Conservation (phyloP, 2,329 filamentous ascomycete genomes). For the Venturia carpophila region DNA sequence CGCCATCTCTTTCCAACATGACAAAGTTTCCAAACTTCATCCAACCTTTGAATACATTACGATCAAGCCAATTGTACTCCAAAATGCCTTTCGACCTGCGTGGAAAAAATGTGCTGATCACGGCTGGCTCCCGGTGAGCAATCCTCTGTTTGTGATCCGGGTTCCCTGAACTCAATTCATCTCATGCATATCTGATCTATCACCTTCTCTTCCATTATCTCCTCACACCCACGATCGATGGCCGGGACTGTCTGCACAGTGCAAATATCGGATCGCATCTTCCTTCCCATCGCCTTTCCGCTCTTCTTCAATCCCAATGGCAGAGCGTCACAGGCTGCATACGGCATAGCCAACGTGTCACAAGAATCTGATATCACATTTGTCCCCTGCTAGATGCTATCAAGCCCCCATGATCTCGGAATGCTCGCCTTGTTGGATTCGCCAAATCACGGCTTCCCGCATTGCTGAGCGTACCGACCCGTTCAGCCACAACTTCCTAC, state of each 20-base stretch:
- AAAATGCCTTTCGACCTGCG: constrained; percentile 56
- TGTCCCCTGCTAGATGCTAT: not conserved
- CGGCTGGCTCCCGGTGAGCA: constrained; percentile 52
- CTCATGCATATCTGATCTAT: not conserved
- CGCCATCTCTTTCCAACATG: not conserved
- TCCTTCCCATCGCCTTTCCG: not conserved
- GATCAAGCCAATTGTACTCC: not conserved
- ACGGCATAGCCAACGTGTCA: not conserved
- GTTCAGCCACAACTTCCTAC: not conserved
- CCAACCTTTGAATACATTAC: not conserved
- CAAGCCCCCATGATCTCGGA: constrained; percentile 4
- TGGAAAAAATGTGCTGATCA: constrained; percentile 55
- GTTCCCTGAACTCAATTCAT: not conserved
- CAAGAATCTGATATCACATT: constrained; percentile 5
- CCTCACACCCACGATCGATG: not conserved
- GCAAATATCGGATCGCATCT: not conserved
- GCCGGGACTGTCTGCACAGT: not conserved
- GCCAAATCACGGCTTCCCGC: not conserved
- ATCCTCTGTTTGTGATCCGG: not conserved
- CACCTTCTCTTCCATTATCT: not conserved
- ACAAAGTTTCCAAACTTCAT: not conserved
- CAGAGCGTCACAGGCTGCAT: not conserved
- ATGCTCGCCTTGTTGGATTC: not conserved
- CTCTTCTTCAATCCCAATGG: not conserved
- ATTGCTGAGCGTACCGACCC: not conserved